These are phyloP conservation scores for Xylariaceae sp. DNA, from an alignment of 2,329 filamentous ascomycete species.

Conservation along the genomic window DNA sequence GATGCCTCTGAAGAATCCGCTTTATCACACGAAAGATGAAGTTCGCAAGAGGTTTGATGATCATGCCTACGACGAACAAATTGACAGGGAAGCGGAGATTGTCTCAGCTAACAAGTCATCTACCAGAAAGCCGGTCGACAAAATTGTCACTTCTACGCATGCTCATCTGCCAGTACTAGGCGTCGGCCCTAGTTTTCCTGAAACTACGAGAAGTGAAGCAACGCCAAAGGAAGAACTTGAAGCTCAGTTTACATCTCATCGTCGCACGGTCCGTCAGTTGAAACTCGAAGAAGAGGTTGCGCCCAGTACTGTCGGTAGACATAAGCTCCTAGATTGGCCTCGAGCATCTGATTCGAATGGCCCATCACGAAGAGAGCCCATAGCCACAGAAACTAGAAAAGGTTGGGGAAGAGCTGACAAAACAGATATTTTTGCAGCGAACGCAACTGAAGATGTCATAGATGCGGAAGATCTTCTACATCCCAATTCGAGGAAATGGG, in stretches of 20 bases:
- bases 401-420: background rate
- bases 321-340: background rate
- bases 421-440: background rate
- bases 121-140: background rate
- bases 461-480: constrained; percentile 6
- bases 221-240: background rate
- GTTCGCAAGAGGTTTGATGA: background rate
- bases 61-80: background rate
- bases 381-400: background rate
- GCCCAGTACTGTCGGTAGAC: background rate
- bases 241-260: background rate
- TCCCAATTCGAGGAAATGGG: constrained; percentile 10
- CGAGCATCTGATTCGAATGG: background rate
- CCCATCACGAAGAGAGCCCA: background rate
- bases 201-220: background rate
- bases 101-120: background rate
- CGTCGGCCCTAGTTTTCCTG: background rate
- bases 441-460: background rate
- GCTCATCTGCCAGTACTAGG: background rate
- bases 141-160: background rate
- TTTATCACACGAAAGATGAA: background rate
- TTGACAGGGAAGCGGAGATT: background rate
- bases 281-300: background rate
- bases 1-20: background rate
- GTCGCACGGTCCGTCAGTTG: background rate